Evolutionary conservation across 257 asterid genomes (phyloP), one percentile per base, ranked within the genome.

Genomic region (Solanum okadae): DNA sequence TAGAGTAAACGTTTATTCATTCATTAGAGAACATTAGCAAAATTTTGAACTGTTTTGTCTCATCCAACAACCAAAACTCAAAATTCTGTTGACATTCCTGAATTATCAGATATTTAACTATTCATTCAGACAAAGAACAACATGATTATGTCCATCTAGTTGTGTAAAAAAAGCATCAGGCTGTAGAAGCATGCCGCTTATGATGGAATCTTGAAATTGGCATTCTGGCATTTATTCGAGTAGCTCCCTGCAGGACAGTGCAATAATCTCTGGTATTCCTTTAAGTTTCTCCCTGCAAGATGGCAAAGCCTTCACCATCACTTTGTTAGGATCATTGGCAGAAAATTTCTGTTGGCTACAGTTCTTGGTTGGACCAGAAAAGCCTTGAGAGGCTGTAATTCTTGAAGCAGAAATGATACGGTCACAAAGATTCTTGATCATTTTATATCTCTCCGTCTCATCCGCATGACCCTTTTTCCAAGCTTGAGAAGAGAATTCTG

Each of bases 351-450:
- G 86, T 79, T 86, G 91, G 87, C 84, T 90, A 59, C 91, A 86
- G 23, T 84, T 87, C 72, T 79, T 81, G 75, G 87, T 84, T 10
- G 95, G 92, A 88, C 91, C 88, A 20, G 91, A 88, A 86, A 89
- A 88, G 85, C 90, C 95, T 91, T 89, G 90, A 9, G 98, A 86
- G 9, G 90, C 91, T 52, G 90, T 87, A 92, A 90, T 93, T 4
- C 98, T 90, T 90, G 92, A 90, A 90, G 91, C 91, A 20, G 97
- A 95, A 15, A 96, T 98, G 29, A 95, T 93, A 59, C 93, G 97
- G 81, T 95, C 98, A 86, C 98, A 91, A 6, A 96, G 94, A 83
- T 96, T 93, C 88, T 95, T 95, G 70, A 96, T 96, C 96, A 95
- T 94, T 34, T 95, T 94, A 83, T 93, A 95, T 84, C 98, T 75